These are phyloP conservation scores for Exserohilum rostratum DNA, from an alignment of 2,329 filamentous ascomycete genomes.

Conservation along the genomic window DNA sequence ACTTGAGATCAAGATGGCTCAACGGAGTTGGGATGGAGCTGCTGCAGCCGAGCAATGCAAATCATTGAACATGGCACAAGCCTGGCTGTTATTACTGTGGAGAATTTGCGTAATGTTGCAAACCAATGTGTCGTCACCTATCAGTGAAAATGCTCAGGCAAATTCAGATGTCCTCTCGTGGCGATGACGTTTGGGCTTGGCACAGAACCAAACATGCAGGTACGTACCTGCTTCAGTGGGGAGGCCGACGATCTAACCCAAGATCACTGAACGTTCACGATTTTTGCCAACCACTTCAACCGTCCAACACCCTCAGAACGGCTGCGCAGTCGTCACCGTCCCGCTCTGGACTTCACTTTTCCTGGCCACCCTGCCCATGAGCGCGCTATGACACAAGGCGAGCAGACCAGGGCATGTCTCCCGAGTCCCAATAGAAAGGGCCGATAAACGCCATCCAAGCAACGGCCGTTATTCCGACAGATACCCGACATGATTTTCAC, in stretches of 20 bases:
- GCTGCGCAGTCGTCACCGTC: neutral
- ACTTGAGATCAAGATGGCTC: constrained; percentile 9
- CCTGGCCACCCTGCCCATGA: neutral
- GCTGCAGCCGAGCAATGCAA: constrained; percentile 17
- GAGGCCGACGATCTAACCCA: constrained; percentile 5
- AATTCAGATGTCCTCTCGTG: neutral
- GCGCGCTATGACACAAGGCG: constrained; percentile 6
- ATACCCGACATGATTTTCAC: constrained; percentile 7
- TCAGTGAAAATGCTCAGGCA: neutral
- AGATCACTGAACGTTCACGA: neutral
- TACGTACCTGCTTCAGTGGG: constrained; percentile 14
- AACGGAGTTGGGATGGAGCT: constrained; percentile 11
- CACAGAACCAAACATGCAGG: constrained; percentile 7
- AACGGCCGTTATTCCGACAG: constrained; percentile 8
- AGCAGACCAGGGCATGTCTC: constrained; percentile 8
- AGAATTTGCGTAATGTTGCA: neutral
- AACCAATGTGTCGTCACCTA: neutral
- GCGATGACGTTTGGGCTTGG: constrained; percentile 5
- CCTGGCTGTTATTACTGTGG: neutral
- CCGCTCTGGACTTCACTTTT: neutral
- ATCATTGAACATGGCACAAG: constrained; percentile 16
- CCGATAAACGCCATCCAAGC: constrained; percentile 18
- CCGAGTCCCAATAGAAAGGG: constrained; percentile 11
- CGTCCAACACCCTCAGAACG: neutral
- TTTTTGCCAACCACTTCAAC: neutral